Evolutionary conservation across 192 early-diverging fungal genomes (phyloP).

Genomic region (Coemansia erecta): DNA sequence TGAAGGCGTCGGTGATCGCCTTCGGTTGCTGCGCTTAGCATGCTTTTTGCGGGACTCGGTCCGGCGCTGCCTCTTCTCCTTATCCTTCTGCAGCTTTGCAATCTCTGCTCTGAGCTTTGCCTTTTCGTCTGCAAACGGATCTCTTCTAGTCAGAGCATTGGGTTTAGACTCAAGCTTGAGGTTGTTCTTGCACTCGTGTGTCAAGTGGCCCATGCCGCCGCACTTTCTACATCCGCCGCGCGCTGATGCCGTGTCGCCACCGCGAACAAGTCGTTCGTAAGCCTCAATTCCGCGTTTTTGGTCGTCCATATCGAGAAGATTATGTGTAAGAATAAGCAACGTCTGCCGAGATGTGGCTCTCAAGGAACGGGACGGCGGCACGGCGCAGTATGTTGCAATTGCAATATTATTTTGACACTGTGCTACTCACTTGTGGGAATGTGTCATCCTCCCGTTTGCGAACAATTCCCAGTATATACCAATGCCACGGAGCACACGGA

Average conservation of each 20-base stretch:
- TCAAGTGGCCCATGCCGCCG: slow-evolving; percentile 51
- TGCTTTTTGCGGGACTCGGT: not conserved
- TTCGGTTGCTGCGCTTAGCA: not conserved
- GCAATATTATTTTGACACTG: too few relatives aligned
- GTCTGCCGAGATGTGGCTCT: not conserved
- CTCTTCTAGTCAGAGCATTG: slow-evolving; percentile 8
- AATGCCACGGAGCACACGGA: too few relatives aligned
- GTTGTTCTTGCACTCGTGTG: slow-evolving; percentile 53
- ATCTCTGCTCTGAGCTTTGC: slow-evolving; percentile 38
- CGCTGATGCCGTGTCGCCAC: slow-evolving; percentile 18
- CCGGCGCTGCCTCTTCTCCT: not conserved
- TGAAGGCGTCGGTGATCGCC: not conserved
- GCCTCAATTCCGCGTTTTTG: slow-evolving; percentile 47
- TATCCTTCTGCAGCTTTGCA: slow-evolving; percentile 7
- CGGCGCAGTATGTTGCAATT: too few relatives aligned
- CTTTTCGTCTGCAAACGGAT: slow-evolving; percentile 42
- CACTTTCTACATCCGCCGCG: slow-evolving; percentile 53
- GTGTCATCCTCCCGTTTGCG: too few relatives aligned
- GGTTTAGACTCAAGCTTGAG: slow-evolving; percentile 30
- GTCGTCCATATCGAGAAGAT: slow-evolving; percentile 16
- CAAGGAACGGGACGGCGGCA: not conserved
- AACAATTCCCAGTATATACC: too few relatives aligned
- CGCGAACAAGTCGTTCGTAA: slow-evolving; percentile 47
- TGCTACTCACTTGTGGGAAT: too few relatives aligned
- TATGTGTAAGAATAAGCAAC: not conserved